Base-by-base conservation (phyloP, 148 eudicot species). In the Persicaria tinctoria region DNA sequence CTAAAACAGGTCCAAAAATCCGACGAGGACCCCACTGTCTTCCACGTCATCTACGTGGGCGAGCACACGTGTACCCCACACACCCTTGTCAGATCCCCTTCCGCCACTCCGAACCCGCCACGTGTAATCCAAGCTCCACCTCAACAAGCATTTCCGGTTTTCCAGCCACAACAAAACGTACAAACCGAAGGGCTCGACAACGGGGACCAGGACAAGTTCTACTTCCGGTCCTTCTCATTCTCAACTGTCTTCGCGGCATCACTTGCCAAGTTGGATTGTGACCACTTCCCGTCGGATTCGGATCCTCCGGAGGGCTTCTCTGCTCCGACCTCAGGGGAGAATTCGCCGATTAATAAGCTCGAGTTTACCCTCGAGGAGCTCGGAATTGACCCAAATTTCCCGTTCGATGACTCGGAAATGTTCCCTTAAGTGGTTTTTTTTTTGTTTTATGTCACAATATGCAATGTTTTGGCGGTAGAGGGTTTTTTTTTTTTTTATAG, bases 1-100 rank as follows among this genome's bases (percentile, higher is more conserved):
- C 82, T 78, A 79, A 92, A 89, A 82, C 96, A 90, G 85, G 97
- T 95, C 74, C 99, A 95, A 53, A 80, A 96, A 51, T 86, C 90
- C 20, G 97, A 92, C 38, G 91, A 89, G n/a, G 97, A 95, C 72
- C 84, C 89, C 45, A 79, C 82, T 17, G 47, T 84, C 50, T 85
- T 92, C 66, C 90, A 89, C 74, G 79, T 95, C 79, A 88, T 84
- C 12, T 92, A 95, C 79, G 87, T 83, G 82, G 99, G 97, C 46
- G 76, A 75, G 48, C 99, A 95, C 78, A 89, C 89, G 4, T 95
- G 99, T 78, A 20, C 32, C 64, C 32, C 64, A 59, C 10, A 32
- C 38, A 0, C 11, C 66, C 80, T 62, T 11, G 6, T 41, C 50
- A 44, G 7, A 18, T 7, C 17, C 14, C 48, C 49, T 5, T 45